Percentiles rank a stretch among this genome's conserved stretches.
phyloP scores from a whole-genome alignment of 257 asterid species.

The Plantago major region DNA sequence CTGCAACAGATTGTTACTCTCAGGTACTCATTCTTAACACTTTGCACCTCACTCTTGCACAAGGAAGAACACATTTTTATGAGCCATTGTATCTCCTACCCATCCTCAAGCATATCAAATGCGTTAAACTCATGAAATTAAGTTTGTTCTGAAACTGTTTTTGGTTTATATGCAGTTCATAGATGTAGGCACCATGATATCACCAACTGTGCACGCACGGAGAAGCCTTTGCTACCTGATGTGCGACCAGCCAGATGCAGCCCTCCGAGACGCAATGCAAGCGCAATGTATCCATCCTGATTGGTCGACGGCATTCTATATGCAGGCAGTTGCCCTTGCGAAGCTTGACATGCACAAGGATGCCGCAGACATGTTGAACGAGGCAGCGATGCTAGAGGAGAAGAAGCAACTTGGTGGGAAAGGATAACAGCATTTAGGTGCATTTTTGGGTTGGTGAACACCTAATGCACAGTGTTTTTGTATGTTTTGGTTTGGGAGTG shows the following conservation, averaged over 20 bases:
- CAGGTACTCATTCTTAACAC: constrained; percentile 43
- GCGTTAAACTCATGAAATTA: neutral
- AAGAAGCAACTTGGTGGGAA: constrained; percentile 64
- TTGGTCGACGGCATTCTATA: constrained; percentile 94
- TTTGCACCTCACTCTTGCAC: neutral
- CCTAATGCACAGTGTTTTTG: constrained; percentile 27
- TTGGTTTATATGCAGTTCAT: constrained; percentile 52
- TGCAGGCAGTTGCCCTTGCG: constrained; percentile 96
- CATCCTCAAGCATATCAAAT: neutral
- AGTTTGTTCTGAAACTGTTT: neutral
- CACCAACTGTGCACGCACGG: constrained; percentile 93
- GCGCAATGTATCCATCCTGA: constrained; percentile 86
- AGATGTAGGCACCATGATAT: constrained; percentile 93
- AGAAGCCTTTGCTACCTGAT: constrained; percentile 88
- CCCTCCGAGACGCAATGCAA: constrained; percentile 96
- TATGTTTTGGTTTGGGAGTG: constrained; percentile 40
- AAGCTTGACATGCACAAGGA: constrained; percentile 96
- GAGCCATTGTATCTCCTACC: too few species aligned
- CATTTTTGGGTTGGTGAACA: constrained; percentile 9
- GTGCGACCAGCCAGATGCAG: constrained; percentile 94
- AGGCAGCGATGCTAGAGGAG: constrained; percentile 81
- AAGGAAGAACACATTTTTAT: neutral
- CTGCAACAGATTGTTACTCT: constrained; percentile 77
- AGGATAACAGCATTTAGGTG: constrained; percentile 32
- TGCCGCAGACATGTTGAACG: constrained; percentile 97